These are phyloP conservation scores for Thraustotheca clavata DNA, from an alignment of 352 stramenopile species.

Conservation along the genomic window DNA sequence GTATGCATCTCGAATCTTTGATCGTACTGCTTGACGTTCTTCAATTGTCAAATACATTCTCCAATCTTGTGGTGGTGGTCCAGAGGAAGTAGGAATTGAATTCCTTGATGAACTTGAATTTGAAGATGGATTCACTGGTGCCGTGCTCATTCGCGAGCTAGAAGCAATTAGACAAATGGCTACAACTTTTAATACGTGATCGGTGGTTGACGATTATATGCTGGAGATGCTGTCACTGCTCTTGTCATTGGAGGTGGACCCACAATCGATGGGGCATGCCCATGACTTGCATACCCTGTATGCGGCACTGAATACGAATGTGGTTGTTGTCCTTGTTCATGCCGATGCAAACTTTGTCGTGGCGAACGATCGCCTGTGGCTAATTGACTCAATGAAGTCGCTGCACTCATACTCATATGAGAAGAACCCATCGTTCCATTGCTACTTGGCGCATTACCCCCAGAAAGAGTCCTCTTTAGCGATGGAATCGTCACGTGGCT, in stretches of 20 bases:
- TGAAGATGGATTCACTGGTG: neutral
- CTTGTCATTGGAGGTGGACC: constrained; percentile 77
- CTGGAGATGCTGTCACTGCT: constrained; percentile 69
- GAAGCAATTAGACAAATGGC: neutral
- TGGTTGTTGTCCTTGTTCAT: neutral
- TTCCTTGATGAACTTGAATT: neutral
- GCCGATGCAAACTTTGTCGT: neutral
- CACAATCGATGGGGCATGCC: constrained; percentile 56
- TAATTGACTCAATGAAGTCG: neutral
- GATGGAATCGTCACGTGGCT: constrained; percentile 52
- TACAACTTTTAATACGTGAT: neutral
- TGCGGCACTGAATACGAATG: neutral
- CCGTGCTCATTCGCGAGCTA: constrained; percentile 15
- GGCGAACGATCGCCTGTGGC: constrained; percentile 12
- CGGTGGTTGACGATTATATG: constrained; percentile 51
- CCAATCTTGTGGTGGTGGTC: constrained; percentile 53
- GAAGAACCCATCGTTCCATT: neutral
- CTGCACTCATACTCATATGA: constrained; percentile 21
- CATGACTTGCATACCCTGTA: constrained; percentile 24
- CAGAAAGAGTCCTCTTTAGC: constrained; percentile 78
- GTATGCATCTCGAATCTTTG: constrained; percentile 82
- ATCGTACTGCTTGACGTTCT: constrained; percentile 78
- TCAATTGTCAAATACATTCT: constrained; percentile 87
- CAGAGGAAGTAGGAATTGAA: neutral
- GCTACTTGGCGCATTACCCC: constrained; percentile 30